Conservation (phyloP, 73 alveolate species). For the Durusdinium trenchii region DNA sequence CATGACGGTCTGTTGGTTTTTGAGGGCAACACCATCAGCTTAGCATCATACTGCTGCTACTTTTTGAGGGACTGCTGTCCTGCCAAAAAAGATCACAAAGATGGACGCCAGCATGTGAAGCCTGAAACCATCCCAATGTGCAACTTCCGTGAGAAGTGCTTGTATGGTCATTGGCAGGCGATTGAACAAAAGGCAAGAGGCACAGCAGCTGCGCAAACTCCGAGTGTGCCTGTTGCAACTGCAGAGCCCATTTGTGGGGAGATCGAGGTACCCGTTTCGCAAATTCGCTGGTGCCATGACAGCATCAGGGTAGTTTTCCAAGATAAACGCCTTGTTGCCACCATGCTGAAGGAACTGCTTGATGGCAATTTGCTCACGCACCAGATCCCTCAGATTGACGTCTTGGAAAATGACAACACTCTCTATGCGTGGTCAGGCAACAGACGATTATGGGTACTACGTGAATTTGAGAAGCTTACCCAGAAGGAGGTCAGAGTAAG, state of each 20-base stretch:
- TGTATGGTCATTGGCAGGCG: background rate
- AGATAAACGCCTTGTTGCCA: background rate
- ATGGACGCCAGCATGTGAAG: background rate
- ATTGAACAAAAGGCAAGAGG: background rate
- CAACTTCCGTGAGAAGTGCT: background rate
- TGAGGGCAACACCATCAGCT: background rate
- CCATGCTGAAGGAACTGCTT: background rate
- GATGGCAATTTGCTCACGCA: background rate
- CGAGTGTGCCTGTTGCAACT: background rate
- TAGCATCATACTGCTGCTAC: background rate
- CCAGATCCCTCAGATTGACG: background rate
- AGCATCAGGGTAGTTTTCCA: background rate
- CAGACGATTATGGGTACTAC: background rate
- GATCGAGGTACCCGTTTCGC: background rate
- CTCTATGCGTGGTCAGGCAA: background rate
- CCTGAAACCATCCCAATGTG: background rate
- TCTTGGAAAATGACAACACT: background rate
- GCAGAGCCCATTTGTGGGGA: no score
- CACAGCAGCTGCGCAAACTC: no score
- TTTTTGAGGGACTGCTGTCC: background rate
- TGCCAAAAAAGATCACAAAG: background rate
- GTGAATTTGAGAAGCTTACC: background rate
- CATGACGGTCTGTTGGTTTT: background rate
- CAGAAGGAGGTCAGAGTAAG: background rate
- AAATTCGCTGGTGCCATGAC: slow-evolving; percentile 7